Base-by-base conservation (phyloP, 768 basidiomycete species). In the Gymnopilus dilepis region DNA sequence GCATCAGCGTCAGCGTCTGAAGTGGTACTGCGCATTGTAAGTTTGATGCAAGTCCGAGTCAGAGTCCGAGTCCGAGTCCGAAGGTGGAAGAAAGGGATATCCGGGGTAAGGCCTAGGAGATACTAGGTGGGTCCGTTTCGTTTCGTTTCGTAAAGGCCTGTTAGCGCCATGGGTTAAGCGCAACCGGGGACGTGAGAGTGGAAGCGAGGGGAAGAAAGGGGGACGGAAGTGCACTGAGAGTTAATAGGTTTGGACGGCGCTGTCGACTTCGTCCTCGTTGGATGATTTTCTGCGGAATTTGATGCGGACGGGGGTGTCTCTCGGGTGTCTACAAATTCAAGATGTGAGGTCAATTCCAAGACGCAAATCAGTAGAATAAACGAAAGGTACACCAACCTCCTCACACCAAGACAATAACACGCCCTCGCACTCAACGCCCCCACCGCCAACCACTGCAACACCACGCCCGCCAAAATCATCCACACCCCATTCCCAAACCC, bases 401-500 rank as follows among this genome's bases (percentile, higher is more conserved):
- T 61, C 0, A 88, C 82, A 6, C 89, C 89, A 72, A 87, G 87
- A 62, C 89, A 91, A 58, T 84, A 82, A 67, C 89, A 92, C 15
- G 82, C 84, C 30, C 86, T 79, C 17, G 85, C 84, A 38, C 86
- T 85, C 48, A 91, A 76, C n/a, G 84, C 67, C 30, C 90, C 69
- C 34, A 91, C 82, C 0, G 84, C 84, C 2, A 82, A 43, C 88
- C 90, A 92, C 1, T 83, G 80, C 64, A 85, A 70, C 9, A 84
- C 63, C 55, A 84, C 73, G 15, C 84, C 86, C 4, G 69, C 78
- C 41, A 92, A 65, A n/a, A 85, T 80, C 84, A 93, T 83, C 90
- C 90, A 92, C 7, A 88, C 82, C 8, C 73, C 90, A 62, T 87
- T 86, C n/a, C 91, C 90, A 72, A 84, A 90, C 12, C 72, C 61